These are phyloP conservation scores for Diaporthe vaccinii DNA, from an alignment of 2,329 filamentous ascomycete genomes.

Conservation along the genomic window DNA sequence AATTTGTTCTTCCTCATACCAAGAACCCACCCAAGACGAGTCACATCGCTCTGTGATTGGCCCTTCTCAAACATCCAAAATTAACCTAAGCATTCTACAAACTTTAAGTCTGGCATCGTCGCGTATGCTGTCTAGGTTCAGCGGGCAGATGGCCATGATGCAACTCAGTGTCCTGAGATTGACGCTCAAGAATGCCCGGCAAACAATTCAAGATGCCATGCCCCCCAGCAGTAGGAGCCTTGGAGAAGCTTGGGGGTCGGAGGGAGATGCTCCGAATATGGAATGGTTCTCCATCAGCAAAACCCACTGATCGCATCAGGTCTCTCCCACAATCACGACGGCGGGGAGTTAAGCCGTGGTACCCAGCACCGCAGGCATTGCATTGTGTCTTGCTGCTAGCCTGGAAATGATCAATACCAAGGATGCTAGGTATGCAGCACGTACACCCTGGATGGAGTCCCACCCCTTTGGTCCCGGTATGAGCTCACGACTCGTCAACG, in stretches of 20 bases:
- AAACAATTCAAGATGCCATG: background rate
- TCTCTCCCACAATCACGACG: background rate
- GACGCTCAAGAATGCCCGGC: background rate
- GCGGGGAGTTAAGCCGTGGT: background rate
- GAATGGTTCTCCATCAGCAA: background rate
- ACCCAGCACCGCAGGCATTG: background rate
- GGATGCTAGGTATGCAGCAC: background rate
- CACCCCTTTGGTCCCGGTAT: background rate
- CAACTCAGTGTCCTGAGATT: background rate
- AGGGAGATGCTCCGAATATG: constrained; percentile 14
- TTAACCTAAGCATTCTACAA: background rate
- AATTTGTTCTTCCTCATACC: background rate
- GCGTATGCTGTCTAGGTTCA: background rate
- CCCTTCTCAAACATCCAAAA: background rate
- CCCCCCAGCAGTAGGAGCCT: background rate
- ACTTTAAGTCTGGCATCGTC: background rate
- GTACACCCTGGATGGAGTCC: background rate
- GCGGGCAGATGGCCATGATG: background rate
- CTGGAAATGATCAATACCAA: constrained; percentile 9
- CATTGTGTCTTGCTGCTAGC: constrained; percentile 2
- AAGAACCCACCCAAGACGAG: background rate
- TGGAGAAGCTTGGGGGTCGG: constrained; percentile 16
- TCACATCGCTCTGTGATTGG: background rate
- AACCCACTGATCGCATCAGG: background rate
- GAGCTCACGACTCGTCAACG: constrained; percentile 6